Percentiles rank a stretch among this genome's conserved stretches.
Evolutionary conservation across 371 early-diverging fungal genomes (phyloP).

Genomic region (Mucor irregularis): DNA sequence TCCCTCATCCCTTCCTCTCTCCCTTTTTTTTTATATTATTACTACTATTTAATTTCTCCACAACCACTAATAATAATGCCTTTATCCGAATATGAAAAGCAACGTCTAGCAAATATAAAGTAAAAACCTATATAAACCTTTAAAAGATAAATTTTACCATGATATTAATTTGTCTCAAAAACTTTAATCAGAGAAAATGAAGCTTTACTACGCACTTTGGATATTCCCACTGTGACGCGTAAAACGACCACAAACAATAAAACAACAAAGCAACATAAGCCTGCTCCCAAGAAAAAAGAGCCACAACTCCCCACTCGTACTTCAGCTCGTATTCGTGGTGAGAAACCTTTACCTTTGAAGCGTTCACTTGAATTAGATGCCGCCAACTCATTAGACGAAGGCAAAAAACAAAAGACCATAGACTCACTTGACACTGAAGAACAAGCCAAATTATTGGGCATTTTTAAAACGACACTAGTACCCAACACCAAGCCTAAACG

Average conservation of each 20-base stretch:
- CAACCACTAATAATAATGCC: conserved; percentile 7
- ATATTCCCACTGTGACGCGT: conserved; percentile 20
- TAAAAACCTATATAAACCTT: conserved; percentile 20
- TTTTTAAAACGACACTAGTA: conserved; percentile 18
- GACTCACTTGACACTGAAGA: conserved; percentile 30
- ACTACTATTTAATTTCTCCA: background rate
- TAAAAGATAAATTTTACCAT: background rate
- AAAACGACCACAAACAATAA: background rate
- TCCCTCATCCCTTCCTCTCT: background rate
- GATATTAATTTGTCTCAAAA: background rate
- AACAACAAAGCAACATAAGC: conserved; percentile 12
- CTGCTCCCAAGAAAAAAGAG: conserved; percentile 23
- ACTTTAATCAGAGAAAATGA: conserved; percentile 34
- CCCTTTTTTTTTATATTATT: background rate
- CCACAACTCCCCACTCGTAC: conserved; percentile 26
- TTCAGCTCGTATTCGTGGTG: conserved; percentile 47
- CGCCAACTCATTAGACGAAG: background rate
- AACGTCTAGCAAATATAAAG: conserved; percentile 48
- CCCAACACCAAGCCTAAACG: conserved; percentile 17
- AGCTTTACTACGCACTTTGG: conserved; percentile 35
- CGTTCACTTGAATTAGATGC: background rate
- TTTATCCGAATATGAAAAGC: conserved; percentile 45
- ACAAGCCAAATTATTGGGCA: conserved; percentile 20
- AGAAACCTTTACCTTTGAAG: conserved; percentile 17
- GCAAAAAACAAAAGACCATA: conserved; percentile 15